A percentile compares a stretch with the other conserved stretches of the same genome.
Evolutionary conservation across 2,329 filamentous ascomycete species (phyloP).

Genomic region (Fusarium tuaranense): DNA sequence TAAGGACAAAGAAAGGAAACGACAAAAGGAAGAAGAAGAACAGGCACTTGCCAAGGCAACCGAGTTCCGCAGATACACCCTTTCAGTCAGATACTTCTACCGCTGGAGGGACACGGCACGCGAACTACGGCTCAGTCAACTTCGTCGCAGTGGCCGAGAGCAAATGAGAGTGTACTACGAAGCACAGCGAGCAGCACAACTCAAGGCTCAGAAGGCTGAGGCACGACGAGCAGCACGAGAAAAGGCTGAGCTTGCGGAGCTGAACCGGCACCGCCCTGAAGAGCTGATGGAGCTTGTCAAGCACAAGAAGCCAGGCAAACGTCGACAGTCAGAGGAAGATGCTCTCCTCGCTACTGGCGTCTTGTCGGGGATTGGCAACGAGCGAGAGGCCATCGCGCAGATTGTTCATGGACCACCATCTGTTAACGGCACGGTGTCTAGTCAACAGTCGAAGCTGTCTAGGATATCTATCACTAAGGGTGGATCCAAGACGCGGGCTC

Average conservation of each 20-base stretch:
- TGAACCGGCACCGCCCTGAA: constrained; percentile 51
- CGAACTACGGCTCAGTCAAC: constrained; percentile 60
- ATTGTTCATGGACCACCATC: constrained; percentile 50
- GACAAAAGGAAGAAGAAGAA: constrained; percentile 61
- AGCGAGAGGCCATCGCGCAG: constrained; percentile 49
- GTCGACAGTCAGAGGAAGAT: constrained; percentile 50
- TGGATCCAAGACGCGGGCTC: constrained; percentile 53
- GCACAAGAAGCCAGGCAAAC: constrained; percentile 46
- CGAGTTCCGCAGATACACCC: constrained; percentile 61
- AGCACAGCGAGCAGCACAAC: constrained; percentile 50
- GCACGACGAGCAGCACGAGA: constrained; percentile 42
- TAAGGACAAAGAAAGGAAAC: constrained; percentile 55
- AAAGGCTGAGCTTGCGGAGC: constrained; percentile 39
- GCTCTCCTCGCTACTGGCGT: constrained; percentile 57
- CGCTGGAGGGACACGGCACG: constrained; percentile 65
- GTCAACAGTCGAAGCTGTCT: constrained; percentile 34
- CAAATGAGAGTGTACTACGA: constrained; percentile 61
- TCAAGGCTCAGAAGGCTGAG: constrained; percentile 51
- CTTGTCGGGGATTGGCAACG: constrained; percentile 54
- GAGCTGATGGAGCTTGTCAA: constrained; percentile 50
- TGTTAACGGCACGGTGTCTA: constrained; percentile 34
- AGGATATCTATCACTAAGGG: constrained; percentile 35
- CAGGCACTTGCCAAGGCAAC: constrained; percentile 59
- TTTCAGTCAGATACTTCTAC: constrained; percentile 68
- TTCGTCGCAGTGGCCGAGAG: constrained; percentile 64